Evolutionary conservation across 495 filamentous ascomycete species (phyloP).

Genomic region (Aspergillus campestris): DNA sequence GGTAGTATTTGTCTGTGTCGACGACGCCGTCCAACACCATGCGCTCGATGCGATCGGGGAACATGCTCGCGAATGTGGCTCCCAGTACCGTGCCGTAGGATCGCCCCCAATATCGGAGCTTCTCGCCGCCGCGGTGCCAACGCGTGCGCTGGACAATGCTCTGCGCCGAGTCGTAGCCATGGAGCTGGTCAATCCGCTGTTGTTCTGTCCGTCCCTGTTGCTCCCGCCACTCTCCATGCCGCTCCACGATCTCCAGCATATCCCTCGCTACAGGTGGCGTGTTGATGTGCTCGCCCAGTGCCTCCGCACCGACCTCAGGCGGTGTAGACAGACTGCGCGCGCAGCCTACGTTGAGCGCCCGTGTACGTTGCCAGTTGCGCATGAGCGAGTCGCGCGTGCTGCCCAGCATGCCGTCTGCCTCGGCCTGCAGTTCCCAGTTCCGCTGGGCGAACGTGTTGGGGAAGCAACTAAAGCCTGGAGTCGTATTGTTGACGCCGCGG

Average conservation of each 20-base stretch:
- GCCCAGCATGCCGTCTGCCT: slow-evolving; percentile 36
- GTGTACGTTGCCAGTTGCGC: slow-evolving; percentile 41
- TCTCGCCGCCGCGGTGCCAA: slow-evolving; percentile 32
- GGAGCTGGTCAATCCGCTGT: slow-evolving; percentile 14
- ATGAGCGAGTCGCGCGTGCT: slow-evolving; percentile 23
- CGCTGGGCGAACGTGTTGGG: slow-evolving; percentile 28
- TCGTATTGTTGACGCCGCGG: slow-evolving; percentile 44
- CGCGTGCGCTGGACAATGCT: slow-evolving; percentile 17
- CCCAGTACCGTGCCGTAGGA: slow-evolving; percentile 65
- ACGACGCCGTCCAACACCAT: slow-evolving; percentile 48
- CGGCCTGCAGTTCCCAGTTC: slow-evolving; percentile 31
- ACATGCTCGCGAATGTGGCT: slow-evolving; percentile 46
- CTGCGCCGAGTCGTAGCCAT: slow-evolving; percentile 23
- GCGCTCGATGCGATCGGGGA: slow-evolving; percentile 41
- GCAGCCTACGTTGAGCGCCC: slow-evolving; percentile 34
- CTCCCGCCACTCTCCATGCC: slow-evolving; percentile 38
- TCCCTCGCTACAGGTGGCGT: slow-evolving; percentile 41
- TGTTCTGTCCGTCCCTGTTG: slow-evolving; percentile 24
- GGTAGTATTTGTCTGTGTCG: slow-evolving; percentile 40
- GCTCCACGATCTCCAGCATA: slow-evolving; percentile 45
- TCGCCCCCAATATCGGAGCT: slow-evolving; percentile 55
- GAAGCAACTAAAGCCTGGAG: slow-evolving; percentile 42
- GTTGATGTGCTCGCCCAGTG: slow-evolving; percentile 39
- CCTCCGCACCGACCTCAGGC: slow-evolving; percentile 14
- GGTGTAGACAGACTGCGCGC: slow-evolving; percentile 21